Percentiles rank a stretch among this genome's conserved stretches.
Conservation (phyloP, 495 filamentous ascomycete species). For the Hypoxylon lienhwacheense region DNA sequence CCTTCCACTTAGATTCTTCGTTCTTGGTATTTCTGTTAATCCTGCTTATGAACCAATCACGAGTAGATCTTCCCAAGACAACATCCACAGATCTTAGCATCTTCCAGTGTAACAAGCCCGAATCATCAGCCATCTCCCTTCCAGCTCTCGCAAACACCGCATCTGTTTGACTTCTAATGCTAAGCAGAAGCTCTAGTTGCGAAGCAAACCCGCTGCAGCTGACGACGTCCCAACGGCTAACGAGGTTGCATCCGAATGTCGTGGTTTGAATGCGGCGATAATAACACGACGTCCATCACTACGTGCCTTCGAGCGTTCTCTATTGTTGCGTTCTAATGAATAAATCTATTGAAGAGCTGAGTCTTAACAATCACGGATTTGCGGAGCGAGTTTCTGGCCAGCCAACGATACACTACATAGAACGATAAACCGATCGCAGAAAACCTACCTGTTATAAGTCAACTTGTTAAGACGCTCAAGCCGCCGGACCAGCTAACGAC, state of each 20-base stretch:
- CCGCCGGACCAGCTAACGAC: constrained; percentile 17
- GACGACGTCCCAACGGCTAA: background rate
- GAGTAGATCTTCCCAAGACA: constrained; percentile 18
- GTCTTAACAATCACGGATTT: constrained; percentile 1
- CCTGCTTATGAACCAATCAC: constrained; percentile 7
- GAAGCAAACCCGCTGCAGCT: constrained; percentile 1
- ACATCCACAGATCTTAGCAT: constrained; percentile 12
- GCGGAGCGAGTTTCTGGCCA: constrained; percentile 16
- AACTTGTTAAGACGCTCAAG: constrained; percentile 31
- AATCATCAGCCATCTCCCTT: background rate
- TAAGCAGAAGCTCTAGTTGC: constrained; percentile 8
- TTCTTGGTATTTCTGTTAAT: background rate
- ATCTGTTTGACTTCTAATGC: background rate
- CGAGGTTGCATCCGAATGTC: no score
- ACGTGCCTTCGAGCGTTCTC: constrained; percentile 1
- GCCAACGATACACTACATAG: constrained; percentile 11
- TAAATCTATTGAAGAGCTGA: background rate
- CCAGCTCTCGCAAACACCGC: constrained; percentile 10
- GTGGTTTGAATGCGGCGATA: constrained; percentile 2
- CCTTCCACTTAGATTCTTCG: background rate
- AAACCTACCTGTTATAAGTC: constrained; percentile 24
- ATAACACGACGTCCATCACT: background rate
- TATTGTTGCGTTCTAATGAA: background rate
- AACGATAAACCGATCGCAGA: constrained; percentile 15
- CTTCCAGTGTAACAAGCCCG: constrained; percentile 10